These are phyloP conservation scores for Quercus parvula DNA, from an alignment of 306 rosid genomes.

Conservation along the genomic window DNA sequence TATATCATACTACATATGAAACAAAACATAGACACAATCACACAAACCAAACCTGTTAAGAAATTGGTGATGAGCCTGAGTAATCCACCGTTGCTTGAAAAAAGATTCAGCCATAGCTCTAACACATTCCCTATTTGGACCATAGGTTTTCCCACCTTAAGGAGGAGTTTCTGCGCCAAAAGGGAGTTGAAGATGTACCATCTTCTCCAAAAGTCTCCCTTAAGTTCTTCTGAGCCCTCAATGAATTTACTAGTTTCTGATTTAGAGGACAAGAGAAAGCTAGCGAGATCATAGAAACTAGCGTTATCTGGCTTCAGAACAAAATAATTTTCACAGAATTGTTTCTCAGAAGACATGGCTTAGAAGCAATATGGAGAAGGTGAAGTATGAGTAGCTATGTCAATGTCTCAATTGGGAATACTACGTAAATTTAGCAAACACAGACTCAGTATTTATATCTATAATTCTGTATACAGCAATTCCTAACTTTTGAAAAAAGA, in stretches of 20 bases:
- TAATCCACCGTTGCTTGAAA: conserved; percentile 32
- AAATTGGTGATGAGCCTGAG: conserved; percentile 14
- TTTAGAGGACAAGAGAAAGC: conserved; percentile 19
- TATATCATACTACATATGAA: too few species aligned
- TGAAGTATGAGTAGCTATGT: not conserved
- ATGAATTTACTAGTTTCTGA: conserved; percentile 14
- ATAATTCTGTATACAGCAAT: too few species aligned
- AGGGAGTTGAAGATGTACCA: conserved; percentile 34
- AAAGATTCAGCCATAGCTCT: conserved; percentile 22
- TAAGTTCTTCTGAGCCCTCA: conserved; percentile 9
- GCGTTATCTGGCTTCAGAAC: conserved; percentile 29
- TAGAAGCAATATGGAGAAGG: not conserved
- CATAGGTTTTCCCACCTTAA: conserved; percentile 8
- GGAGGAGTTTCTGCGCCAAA: conserved; percentile 21
- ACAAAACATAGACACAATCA: not conserved
- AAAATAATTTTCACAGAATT: conserved; percentile 11
- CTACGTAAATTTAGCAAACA: too few species aligned
- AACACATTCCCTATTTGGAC: conserved; percentile 13
- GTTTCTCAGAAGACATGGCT: conserved; percentile 10
- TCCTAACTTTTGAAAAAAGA: too few species aligned
- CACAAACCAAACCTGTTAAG: conserved; percentile 7
- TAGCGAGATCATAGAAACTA: conserved; percentile 6
- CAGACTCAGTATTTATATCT: not conserved
- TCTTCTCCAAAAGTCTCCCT: conserved; percentile 18
- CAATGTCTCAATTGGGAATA: not conserved